These are phyloP conservation scores for Collybia nuda DNA, from an alignment of 768 basidiomycete genomes.

Conservation along the genomic window DNA sequence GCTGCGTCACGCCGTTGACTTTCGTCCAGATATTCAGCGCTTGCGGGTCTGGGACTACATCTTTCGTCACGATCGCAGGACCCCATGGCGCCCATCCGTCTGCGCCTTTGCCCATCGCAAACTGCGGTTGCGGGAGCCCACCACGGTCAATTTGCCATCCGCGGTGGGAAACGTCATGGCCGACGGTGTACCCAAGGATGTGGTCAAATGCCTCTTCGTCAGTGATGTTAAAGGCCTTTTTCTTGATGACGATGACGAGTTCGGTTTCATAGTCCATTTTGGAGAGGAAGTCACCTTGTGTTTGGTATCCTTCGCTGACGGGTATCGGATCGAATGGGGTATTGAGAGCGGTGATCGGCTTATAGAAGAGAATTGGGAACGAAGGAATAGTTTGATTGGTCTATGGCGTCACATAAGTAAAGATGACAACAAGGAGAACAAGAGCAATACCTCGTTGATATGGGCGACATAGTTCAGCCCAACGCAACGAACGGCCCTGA, in stretches of 20 bases:
- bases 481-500: slow-evolving; percentile 35
- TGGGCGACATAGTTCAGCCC: slow-evolving; percentile 36
- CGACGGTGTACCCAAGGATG: slow-evolving; percentile 36
- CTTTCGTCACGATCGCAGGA: slow-evolving; percentile 35
- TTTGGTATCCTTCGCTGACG: slow-evolving; percentile 34
- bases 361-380: slow-evolving; percentile 36
- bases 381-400: slow-evolving; percentile 31
- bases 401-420: slow-evolving; percentile 10
- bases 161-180: slow-evolving; percentile 38
- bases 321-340: slow-evolving; percentile 34
- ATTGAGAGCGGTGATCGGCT: slow-evolving; percentile 34
- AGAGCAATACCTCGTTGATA: slow-evolving; percentile 25
- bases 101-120: slow-evolving; percentile 41
- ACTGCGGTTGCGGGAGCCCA: slow-evolving; percentile 37
- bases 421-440: neutral
- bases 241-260: slow-evolving; percentile 39
- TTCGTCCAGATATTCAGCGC: slow-evolving; percentile 35
- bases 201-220: slow-evolving; percentile 40
- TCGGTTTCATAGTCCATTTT: slow-evolving; percentile 41
- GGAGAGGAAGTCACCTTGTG: slow-evolving; percentile 34
- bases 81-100: slow-evolving; percentile 42
- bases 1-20: slow-evolving; percentile 35
- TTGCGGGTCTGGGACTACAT: slow-evolving; percentile 34
- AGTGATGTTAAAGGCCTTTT: slow-evolving; percentile 38
- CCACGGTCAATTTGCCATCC: slow-evolving; percentile 43